These are phyloP conservation scores for Kluyveromyces lactis DNA, from an alignment of 805 yeast genomes.

Conservation along the genomic window DNA sequence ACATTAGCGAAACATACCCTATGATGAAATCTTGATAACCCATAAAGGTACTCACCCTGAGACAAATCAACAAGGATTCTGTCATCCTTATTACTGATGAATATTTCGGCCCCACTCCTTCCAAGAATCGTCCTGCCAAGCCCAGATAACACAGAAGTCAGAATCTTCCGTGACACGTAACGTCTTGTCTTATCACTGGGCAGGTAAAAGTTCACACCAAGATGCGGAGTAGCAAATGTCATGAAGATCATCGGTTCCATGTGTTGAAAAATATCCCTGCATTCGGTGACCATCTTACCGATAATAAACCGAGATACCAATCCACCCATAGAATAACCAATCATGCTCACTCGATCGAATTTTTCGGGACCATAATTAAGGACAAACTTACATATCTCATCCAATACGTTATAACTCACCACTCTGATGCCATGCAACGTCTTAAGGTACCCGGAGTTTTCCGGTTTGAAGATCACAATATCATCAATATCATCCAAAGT, in stretches of 20 bases:
- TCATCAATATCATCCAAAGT: slow-evolving; percentile 35
- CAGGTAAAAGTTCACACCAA: slow-evolving; percentile 49
- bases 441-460: slow-evolving; percentile 56
- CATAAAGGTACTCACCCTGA: slow-evolving; percentile 40
- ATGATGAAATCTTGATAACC: slow-evolving; percentile 47
- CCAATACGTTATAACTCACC: slow-evolving; percentile 60
- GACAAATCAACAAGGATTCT: slow-evolving; percentile 36
- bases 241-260: slow-evolving; percentile 56
- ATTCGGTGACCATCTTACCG: slow-evolving; percentile 51
- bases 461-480: slow-evolving; percentile 41
- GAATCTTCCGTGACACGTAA: slow-evolving; percentile 5
- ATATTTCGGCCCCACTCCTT: slow-evolving; percentile 67
- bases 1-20: slow-evolving; percentile 64
- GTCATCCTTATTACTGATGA: slow-evolving; percentile 37
- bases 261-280: slow-evolving; percentile 44
- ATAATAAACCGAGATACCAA: slow-evolving; percentile 71
- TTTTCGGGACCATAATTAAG: slow-evolving; percentile 27
- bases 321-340: slow-evolving; percentile 91
- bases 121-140: slow-evolving; percentile 52
- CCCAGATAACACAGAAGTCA: slow-evolving; percentile 34
- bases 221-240: slow-evolving; percentile 74
- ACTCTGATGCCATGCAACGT: slow-evolving; percentile 82
- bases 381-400: slow-evolving; percentile 48
- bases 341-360: slow-evolving; percentile 49
- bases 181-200: slow-evolving; percentile 22